Evolutionary conservation across 371 early-diverging fungal species (phyloP).

Genomic region (Catenaria anguillulae): DNA sequence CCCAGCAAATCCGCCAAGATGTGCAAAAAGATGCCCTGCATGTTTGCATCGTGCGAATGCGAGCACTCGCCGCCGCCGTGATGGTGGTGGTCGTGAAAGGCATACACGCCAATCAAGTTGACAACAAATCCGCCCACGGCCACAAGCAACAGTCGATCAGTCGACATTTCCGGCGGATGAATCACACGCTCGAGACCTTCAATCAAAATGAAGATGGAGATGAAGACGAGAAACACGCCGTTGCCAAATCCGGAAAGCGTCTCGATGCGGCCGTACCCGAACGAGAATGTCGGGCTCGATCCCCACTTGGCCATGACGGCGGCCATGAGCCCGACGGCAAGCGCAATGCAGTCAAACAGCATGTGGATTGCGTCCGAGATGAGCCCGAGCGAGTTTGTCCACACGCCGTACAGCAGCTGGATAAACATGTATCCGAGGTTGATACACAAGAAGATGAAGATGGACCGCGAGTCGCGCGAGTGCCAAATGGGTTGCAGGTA

Average conservation of each 20-base stretch:
- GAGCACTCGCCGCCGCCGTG: slow-evolving; percentile 31
- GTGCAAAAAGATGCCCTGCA: slow-evolving; percentile 84
- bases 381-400: slow-evolving; percentile 83
- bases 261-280: slow-evolving; percentile 69
- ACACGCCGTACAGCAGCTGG: slow-evolving; percentile 23
- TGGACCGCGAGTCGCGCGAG: slow-evolving; percentile 65
- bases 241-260: slow-evolving; percentile 82
- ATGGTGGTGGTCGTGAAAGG: slow-evolving; percentile 50
- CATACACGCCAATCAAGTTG: slow-evolving; percentile 81
- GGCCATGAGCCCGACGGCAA: slow-evolving; percentile 72
- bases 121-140: slow-evolving; percentile 80
- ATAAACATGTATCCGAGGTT: slow-evolving; percentile 89
- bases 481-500: slow-evolving; percentile 24
- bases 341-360: slow-evolving; percentile 89
- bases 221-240: slow-evolving; percentile 72
- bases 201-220: slow-evolving; percentile 70
- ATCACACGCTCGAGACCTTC: slow-evolving; percentile 77
- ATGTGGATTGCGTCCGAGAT: slow-evolving; percentile 94
- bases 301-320: slow-evolving; percentile 84
- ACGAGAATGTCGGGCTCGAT: slow-evolving; percentile 54
- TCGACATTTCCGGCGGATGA: slow-evolving; percentile 73
- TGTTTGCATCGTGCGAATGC: slow-evolving; percentile 41
- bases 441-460: slow-evolving; percentile 76
- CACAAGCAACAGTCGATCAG: slow-evolving; percentile 64
- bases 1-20: slow-evolving; percentile 91